Evolutionary conservation across 495 filamentous ascomycete genomes (phyloP), one percentile per base, ranked within the genome.

Genomic region (Cryomyces antarcticus): DNA sequence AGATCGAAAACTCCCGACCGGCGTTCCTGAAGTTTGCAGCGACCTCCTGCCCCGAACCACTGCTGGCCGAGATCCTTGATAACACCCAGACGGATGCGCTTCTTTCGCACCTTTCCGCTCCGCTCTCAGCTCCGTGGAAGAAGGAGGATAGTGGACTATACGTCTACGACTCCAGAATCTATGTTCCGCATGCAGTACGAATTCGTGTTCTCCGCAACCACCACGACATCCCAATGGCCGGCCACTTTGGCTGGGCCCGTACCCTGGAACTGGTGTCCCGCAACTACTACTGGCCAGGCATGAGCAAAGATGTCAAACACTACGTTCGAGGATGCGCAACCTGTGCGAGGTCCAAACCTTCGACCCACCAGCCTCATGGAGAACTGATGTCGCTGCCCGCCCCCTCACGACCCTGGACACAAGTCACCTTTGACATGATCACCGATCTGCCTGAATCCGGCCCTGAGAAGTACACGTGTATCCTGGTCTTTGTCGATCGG

Each of bases 371-470:
- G 7, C 42, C 33, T 30, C 43, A 52, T 33, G 47, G 46, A 3
- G 39, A 52, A 17, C 42, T 57, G 9, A 44, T 55, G 36, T 49
- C 51, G 5, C 39, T 55, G 9, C 39, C 46, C 13, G 37, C 53
- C n/a, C 51, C 47, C 4, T 17, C 51, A 2, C 13, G 46, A 24
- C 42, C 31, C 6, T 57, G 46, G 50, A 6, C 35, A 7, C 31
- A 51, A 33, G 44, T 56, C 17, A 46, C 54, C 6, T 46, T 53
- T 3, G 46, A 56, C 45, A 51, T 51, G 36, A 50, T 53, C 29
- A 47, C 30, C 31, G 31, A 41, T 4, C 24, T 46, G 28, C 41
- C 41, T 1, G 28, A 24, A 13, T 43, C 24, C 17, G 17, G 2
- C 17, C 17, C 17, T 24, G 17, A 24, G 17, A 24, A 24, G 17